Percentiles rank a stretch among this genome's conserved stretches.
Conservation (phyloP, 106 monocot species). For the Acorus gramineus region DNA sequence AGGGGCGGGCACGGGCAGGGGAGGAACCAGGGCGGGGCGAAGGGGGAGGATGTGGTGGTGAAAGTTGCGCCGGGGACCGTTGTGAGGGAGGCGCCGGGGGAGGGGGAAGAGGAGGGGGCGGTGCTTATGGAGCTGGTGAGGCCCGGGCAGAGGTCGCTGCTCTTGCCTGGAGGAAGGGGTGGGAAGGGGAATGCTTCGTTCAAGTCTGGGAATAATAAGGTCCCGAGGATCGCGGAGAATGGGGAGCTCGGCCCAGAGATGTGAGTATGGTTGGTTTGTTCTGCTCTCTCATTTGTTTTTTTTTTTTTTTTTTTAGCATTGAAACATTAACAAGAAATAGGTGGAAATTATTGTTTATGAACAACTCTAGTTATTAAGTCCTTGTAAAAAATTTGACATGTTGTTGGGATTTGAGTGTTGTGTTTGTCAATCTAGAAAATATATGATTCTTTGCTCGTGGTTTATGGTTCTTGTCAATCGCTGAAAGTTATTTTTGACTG, state of each 20-base stretch:
- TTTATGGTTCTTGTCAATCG: too few relatives aligned
- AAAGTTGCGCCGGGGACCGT: slow-evolving; percentile 91
- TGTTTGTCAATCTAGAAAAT: too few relatives aligned
- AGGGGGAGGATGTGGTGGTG: slow-evolving; percentile 88
- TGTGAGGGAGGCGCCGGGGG: slow-evolving; percentile 42
- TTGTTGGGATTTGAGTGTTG: too few relatives aligned
- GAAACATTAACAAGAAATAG: too few relatives aligned
- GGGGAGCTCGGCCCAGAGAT: slow-evolving; percentile 91
- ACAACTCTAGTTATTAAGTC: too few relatives aligned
- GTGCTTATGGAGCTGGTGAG: slow-evolving; percentile 65
- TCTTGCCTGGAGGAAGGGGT: slow-evolving; percentile 84
- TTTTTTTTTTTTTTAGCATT: too few relatives aligned
- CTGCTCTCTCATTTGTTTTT: too few relatives aligned
- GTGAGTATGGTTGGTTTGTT: slow-evolving; percentile 45
- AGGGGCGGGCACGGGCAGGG: slow-evolving; percentile 78
- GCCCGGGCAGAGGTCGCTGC: slow-evolving; percentile 63
- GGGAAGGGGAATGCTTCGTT: slow-evolving; percentile 91
- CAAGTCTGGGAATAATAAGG: slow-evolving; percentile 73
- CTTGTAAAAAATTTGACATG: too few relatives aligned
- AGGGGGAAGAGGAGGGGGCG: slow-evolving; percentile 40
- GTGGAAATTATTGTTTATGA: too few relatives aligned
- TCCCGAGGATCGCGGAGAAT: slow-evolving; percentile 87
- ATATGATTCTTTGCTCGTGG: too few relatives aligned
- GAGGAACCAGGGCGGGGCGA: slow-evolving; percentile 65
- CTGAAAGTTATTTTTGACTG: too few relatives aligned